These are phyloP conservation scores for Chaetomium tenue DNA, from an alignment of 495 filamentous ascomycete genomes.

Conservation along the genomic window DNA sequence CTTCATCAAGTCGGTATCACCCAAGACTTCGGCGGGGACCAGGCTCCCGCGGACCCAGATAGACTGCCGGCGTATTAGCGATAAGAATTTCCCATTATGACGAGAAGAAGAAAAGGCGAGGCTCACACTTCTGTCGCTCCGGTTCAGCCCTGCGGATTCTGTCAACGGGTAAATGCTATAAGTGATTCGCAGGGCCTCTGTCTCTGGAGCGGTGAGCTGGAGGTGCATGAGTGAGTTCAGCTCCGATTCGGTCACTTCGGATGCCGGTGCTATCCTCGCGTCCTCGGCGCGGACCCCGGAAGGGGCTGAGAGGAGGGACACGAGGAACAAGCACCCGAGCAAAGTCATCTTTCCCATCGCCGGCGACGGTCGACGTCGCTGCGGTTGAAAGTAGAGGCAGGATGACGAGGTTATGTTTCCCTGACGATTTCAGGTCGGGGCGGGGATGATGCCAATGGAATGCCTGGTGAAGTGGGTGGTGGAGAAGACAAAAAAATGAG, in stretches of 20 bases:
- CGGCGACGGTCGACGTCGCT: slow-evolving; percentile 46
- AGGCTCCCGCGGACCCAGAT: slow-evolving; percentile 41
- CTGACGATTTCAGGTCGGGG: slow-evolving; percentile 4
- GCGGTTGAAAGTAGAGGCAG: slow-evolving; percentile 25
- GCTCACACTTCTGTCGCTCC: slow-evolving; percentile 36
- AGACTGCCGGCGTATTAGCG: slow-evolving; percentile 27
- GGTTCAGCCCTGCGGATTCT: slow-evolving; percentile 37
- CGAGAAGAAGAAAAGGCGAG: background rate
- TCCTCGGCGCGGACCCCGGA: slow-evolving; percentile 29
- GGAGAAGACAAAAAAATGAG: slow-evolving; percentile 19
- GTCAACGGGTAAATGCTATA: slow-evolving; percentile 48
- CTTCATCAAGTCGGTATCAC: slow-evolving; percentile 32
- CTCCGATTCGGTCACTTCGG: slow-evolving; percentile 35
- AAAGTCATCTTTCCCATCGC: slow-evolving; percentile 39
- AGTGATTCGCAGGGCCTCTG: slow-evolving; percentile 28
- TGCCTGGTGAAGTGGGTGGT: slow-evolving; percentile 1
- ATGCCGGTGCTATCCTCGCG: slow-evolving; percentile 33
- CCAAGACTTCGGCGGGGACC: slow-evolving; percentile 35
- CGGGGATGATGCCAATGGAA: slow-evolving; percentile 6
- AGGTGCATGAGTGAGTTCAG: slow-evolving; percentile 40
- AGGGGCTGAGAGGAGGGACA: slow-evolving; percentile 25
- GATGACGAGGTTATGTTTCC: slow-evolving; percentile 20
- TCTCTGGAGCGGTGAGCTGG: slow-evolving; percentile 30
- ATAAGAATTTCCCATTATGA: background rate
- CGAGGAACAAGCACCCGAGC: slow-evolving; percentile 28